Percentiles rank a stretch among this genome's conserved stretches.
Conservation (phyloP, 805 yeast genomes). For the Zygosaccharomyces pseudorouxii region DNA sequence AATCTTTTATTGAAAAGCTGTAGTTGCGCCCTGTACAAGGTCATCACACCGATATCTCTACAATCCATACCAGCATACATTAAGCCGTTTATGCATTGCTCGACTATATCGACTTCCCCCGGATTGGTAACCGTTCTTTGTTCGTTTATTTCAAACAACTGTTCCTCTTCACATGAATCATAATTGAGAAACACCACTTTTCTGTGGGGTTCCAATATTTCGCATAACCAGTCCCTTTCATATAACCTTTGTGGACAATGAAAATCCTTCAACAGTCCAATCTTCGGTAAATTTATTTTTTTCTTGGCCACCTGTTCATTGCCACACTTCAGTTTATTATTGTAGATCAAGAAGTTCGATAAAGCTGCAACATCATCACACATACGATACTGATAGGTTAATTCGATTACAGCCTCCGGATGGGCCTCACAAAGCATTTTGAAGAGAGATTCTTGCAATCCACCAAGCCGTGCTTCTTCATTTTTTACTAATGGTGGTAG, state of each 20-base stretch:
- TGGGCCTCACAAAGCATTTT: slow-evolving; percentile 63
- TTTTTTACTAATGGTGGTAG: slow-evolving; percentile 81
- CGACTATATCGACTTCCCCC: slow-evolving; percentile 63
- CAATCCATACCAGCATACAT: slow-evolving; percentile 54
- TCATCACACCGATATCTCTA: slow-evolving; percentile 74
- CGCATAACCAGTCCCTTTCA: slow-evolving; percentile 48
- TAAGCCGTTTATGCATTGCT: slow-evolving; percentile 58
- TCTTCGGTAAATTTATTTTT: slow-evolving; percentile 45
- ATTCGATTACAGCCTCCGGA: slow-evolving; percentile 70
- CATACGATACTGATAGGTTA: slow-evolving; percentile 89
- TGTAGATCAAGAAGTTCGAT: slow-evolving; percentile 74
- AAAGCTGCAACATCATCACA: slow-evolving; percentile 80
- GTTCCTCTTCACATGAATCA: slow-evolving; percentile 44
- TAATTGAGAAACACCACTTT: slow-evolving; percentile 78
- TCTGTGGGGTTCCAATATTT: slow-evolving; percentile 48
- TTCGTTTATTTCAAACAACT: slow-evolving; percentile 49
- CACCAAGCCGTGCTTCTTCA: slow-evolving; percentile 54
- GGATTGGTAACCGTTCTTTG: slow-evolving; percentile 72
- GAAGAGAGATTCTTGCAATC: slow-evolving; percentile 70
- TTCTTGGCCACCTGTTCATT: slow-evolving; percentile 57
- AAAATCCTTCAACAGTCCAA: slow-evolving; percentile 18
- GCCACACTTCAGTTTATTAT: slow-evolving; percentile 75
- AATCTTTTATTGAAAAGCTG: slow-evolving; percentile 39
- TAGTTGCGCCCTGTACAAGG: slow-evolving; percentile 82
- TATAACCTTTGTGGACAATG: neutral